Percentiles rank a stretch among this genome's conserved stretches.
Evolutionary conservation across 805 yeast species (phyloP).

Genomic region (Kuraishia floccosa): DNA sequence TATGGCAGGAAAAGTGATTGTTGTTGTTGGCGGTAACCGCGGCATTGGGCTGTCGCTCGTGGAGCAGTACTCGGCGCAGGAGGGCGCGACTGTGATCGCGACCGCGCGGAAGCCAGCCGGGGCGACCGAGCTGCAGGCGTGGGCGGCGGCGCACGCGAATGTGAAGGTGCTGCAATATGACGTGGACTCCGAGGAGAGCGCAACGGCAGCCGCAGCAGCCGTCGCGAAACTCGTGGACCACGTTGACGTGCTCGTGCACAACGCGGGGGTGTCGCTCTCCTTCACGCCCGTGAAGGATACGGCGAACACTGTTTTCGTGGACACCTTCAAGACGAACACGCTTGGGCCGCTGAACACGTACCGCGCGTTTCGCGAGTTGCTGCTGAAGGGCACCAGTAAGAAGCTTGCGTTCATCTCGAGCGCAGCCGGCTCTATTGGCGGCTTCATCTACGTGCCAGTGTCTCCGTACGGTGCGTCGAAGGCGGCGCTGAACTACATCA

Average conservation of each 20-base stretch:
- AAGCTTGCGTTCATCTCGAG: constrained; percentile 17
- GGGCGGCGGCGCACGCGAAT: neutral
- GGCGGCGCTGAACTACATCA: constrained; percentile 23
- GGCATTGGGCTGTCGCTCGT: constrained; percentile 2
- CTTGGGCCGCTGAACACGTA: constrained; percentile 13
- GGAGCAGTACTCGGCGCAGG: neutral
- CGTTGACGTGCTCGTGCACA: neutral
- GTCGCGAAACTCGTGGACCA: neutral
- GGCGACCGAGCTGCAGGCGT: neutral
- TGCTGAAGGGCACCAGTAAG: constrained; percentile 9
- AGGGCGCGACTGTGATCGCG: neutral
- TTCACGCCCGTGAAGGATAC: neutral
- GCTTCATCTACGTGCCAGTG: constrained; percentile 7
- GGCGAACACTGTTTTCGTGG: neutral
- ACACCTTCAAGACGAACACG: constrained; percentile 10
- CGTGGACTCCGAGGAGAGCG: neutral
- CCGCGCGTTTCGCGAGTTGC: constrained; percentile 10
- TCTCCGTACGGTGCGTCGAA: constrained; percentile 24
- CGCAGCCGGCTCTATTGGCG: constrained; percentile 13
- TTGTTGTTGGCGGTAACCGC: constrained; percentile 2
- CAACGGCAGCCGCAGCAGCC: neutral
- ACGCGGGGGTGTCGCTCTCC: constrained; percentile 1
- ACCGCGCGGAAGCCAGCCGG: neutral
- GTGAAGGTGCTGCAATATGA: neutral
- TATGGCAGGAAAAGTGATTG: constrained; percentile 1